A percentile compares a stretch with the other conserved stretches of the same genome.
These are phyloP conservation scores for Cryptococcus wingfieldii DNA, from an alignment of 1,284 basidiomycete genomes.

Conservation along the genomic window DNA sequence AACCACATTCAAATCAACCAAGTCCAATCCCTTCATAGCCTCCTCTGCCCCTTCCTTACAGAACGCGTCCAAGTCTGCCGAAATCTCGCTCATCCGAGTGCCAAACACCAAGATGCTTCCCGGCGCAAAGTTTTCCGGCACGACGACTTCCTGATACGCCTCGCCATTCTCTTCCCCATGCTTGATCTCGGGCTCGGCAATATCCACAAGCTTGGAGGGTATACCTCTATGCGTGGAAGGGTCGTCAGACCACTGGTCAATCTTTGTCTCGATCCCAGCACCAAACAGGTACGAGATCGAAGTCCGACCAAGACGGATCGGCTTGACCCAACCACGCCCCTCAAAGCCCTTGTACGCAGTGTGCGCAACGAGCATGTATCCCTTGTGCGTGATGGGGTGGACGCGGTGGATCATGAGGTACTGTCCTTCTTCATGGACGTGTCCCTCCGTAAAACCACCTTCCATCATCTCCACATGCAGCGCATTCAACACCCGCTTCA, in stretches of 20 bases:
- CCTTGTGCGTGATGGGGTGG: slow-evolving; percentile 82
- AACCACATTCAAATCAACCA: slow-evolving; percentile 81
- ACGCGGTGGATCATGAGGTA: slow-evolving; percentile 89
- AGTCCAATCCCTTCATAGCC: slow-evolving; percentile 68
- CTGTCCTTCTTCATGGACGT: slow-evolving; percentile 92
- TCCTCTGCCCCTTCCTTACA: slow-evolving; percentile 65
- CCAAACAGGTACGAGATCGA: slow-evolving; percentile 75
- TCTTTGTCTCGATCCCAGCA: slow-evolving; percentile 64
- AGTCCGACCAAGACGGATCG: slow-evolving; percentile 74
- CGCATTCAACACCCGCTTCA: slow-evolving; percentile 79
- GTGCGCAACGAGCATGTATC: slow-evolving; percentile 83
- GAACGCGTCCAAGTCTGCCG: slow-evolving; percentile 64
- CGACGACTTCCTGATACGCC: slow-evolving; percentile 67
- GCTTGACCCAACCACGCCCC: slow-evolving; percentile 72
- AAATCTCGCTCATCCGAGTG: slow-evolving; percentile 65
- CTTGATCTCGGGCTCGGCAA: slow-evolving; percentile 52
- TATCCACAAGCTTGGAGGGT: slow-evolving; percentile 63
- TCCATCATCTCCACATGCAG: slow-evolving; percentile 85
- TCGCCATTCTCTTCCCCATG: slow-evolving; percentile 61
- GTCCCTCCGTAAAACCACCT: slow-evolving; percentile 76
- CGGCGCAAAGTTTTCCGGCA: slow-evolving; percentile 83
- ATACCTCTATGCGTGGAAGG: slow-evolving; percentile 64
- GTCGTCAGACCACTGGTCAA: slow-evolving; percentile 60
- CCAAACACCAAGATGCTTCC: slow-evolving; percentile 87
- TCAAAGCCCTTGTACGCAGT: slow-evolving; percentile 81